Conservation (phyloP, 192 early-diverging fungal species). For the Entomortierella beljakovae region DNA sequence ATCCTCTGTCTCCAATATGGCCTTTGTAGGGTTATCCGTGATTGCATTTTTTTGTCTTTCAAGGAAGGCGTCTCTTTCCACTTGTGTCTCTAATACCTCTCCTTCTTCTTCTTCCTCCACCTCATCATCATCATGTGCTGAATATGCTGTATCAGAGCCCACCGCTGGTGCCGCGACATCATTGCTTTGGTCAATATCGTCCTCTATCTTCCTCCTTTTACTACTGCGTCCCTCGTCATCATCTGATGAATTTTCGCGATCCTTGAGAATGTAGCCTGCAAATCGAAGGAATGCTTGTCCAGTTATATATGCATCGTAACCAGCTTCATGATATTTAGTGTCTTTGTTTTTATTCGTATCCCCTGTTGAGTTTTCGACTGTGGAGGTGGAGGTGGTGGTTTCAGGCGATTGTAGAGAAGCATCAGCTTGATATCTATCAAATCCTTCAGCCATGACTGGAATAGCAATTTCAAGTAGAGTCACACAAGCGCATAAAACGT, state of each 20-base stretch:
- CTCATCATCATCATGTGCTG: background rate
- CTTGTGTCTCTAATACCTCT: conserved; percentile 27
- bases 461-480: background rate
- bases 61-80: conserved; percentile 30
- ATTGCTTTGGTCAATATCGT: background rate
- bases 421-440: conserved; percentile 57
- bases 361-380: background rate
- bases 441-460: conserved; percentile 64
- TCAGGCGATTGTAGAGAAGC: background rate
- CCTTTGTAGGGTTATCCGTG: conserved; percentile 35
- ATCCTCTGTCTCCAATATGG: conserved; percentile 28
- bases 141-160: background rate
- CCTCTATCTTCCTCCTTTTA: conserved; percentile 25
- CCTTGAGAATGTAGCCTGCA: conserved; percentile 59
- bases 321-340: conserved; percentile 86
- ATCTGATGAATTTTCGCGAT: conserved; percentile 25
- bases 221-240: conserved; percentile 17
- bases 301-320: conserved; percentile 92
- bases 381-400: background rate
- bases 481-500: background rate
- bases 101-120: conserved; percentile 38
- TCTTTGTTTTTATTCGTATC: conserved; percentile 10
- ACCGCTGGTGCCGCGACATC: background rate
- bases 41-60: conserved; percentile 30
- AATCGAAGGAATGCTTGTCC: conserved; percentile 84